Base-by-base conservation (phyloP, 352 stramenopile species). In the Thraustochytrium sp. region DNA sequence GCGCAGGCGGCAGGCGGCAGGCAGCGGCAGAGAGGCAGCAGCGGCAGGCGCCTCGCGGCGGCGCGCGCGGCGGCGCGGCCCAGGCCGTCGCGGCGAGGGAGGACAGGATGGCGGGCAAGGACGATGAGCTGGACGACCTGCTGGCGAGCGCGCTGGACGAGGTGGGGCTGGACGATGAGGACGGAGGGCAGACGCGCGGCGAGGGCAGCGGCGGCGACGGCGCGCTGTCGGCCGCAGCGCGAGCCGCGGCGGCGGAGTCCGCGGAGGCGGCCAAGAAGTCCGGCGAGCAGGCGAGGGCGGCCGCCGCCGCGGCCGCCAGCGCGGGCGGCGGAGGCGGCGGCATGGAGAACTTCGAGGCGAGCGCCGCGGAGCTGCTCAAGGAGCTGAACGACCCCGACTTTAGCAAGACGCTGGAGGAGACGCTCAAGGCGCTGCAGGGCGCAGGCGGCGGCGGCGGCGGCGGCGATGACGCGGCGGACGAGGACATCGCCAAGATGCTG, bases 341-440 rank as follows among this genome's bases (percentile, higher is more conserved):
- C 26, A 73, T 80, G 3, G 55, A 76, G 8, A 72, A 72, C 59
- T 72, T 72, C 42, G 75, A 84, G 34, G 75, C 55, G 8, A 48
- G 34, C 44, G 55, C 61, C 5, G 54, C 36, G 13, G 55, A 73
- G 23, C 54, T 84, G n/a, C 55, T 84, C 55, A 84, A 84, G 61
- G 63, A 82, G 49, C 40, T 84, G 11, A 40, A 84, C 18, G 64
- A 84, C 51, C 76, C 76, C 48, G 82, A 86, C 37, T 86, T 95
- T 38, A 90, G 90, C 73, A 94, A 94, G 87, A 95, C 91, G 3
- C 85, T 96, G 64, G 90, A 95, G 87, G 89, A 62, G 54, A 56
- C 18, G 29, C 37, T 40, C 37, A 76, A 73, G 55, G 38, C 18
- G 18, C 53, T 85, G 42, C n/a, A n/a, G n/a, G 49, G 38, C 51